Base-by-base conservation (phyloP, 169 alveolate genomes). In the Babesia bigemina region DNA sequence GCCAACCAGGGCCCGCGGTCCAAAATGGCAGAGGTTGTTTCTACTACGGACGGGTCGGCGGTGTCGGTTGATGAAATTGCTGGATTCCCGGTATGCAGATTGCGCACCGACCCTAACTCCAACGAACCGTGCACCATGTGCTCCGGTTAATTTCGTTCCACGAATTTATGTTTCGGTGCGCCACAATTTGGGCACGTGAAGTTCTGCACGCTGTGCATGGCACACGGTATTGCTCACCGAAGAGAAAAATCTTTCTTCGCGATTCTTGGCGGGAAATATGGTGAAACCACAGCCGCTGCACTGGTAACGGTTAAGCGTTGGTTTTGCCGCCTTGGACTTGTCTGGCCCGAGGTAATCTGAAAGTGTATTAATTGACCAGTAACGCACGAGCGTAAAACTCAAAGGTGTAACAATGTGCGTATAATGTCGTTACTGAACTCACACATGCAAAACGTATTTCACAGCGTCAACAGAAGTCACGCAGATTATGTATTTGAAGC, bases 81-180 rank as follows among this genome's bases (percentile, higher is more conserved):
- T 17, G 84, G 73, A 7, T 75, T 55, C 69, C 85, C 62, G 28
- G 71, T 63, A 28, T 81, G 88, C 65, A 61, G 79, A 9, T 65
- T 81, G 53, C 75, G 84, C 29, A 29, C 81, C 36, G 73, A 71
- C 56, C 70, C 77, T 10, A 81, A 81, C 79, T 77, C 88, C 63
- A 82, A 89, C 62, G 93, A 85, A 36, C 91, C 88, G 48, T 89
- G 93, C 53, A 36, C 76, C 48, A 89, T 85, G 92, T 89, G 93
- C 74, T 89, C 93, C 21, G 91, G 91, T 24, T 89, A 83, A 75
- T 29, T 28, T 65, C 58, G 48, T 49, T 74, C 86, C 22, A 70
- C 76, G 52, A 83, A 83, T 39, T 57, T 83, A 63, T 63, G 39
- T 69, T 70, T 67, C 3, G 90, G 82, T 16, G 90, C 70, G 19